Evolutionary conservation across 2,329 filamentous ascomycete genomes (phyloP).

Genomic region (Colletotrichum sublineola): DNA sequence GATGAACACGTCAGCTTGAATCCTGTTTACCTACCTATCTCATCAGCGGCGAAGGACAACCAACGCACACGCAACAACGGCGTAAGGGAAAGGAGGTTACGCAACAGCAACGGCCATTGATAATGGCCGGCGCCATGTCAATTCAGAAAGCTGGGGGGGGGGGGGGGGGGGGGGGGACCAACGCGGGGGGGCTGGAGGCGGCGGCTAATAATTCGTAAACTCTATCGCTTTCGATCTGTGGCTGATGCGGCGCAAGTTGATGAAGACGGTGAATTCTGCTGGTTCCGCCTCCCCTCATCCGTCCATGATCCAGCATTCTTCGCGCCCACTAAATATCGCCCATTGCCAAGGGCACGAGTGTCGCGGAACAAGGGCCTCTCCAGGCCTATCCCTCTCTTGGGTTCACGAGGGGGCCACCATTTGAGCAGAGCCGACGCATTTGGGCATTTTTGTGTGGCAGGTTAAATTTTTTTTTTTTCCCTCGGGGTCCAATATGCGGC

Average conservation of each 20-base stretch:
- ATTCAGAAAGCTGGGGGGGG: conserved; percentile 1
- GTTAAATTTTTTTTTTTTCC: not conserved
- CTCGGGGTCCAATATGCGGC: conserved; percentile 36
- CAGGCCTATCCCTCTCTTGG: conserved; percentile 26
- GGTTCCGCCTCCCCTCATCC: not conserved
- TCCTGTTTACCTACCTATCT: not conserved
- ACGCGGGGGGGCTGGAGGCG: not conserved
- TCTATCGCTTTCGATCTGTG: not conserved
- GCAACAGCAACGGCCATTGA: not conserved
- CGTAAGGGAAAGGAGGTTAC: not conserved
- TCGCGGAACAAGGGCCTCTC: conserved; percentile 16
- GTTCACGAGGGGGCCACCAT: conserved; percentile 22
- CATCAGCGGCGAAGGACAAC: not conserved
- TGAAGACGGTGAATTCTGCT: conserved; percentile 12
- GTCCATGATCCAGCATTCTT: not conserved
- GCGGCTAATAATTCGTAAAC: not conserved
- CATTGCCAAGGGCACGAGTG: not conserved
- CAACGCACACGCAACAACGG: not conserved
- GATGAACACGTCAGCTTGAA: not conserved
- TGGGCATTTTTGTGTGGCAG: conserved; percentile 3
- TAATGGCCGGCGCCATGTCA: not conserved
- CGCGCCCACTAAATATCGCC: not conserved
- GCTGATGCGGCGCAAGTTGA: conserved; percentile 8
- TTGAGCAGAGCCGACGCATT: conserved; percentile 24
- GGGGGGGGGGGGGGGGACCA: conserved; percentile 13